Evolutionary conservation across 2,329 filamentous ascomycete genomes (phyloP).

Genomic region (Talaromyces piceae): DNA sequence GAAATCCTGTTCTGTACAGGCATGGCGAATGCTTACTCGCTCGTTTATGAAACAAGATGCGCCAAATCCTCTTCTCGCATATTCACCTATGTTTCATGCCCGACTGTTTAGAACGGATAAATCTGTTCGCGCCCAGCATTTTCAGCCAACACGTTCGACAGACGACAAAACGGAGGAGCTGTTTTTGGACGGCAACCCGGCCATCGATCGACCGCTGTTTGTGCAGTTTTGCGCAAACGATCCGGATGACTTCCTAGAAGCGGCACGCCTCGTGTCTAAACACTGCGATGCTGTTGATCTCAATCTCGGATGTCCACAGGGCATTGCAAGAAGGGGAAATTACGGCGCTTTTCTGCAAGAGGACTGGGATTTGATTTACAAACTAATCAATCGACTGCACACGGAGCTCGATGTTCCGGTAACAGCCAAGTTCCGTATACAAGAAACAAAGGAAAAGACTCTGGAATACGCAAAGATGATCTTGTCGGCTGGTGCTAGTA

Average conservation of each 20-base stretch:
- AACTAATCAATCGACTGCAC: slow-evolving; percentile 78
- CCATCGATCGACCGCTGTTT: slow-evolving; percentile 78
- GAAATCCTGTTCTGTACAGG: slow-evolving; percentile 45
- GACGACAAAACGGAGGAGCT: slow-evolving; percentile 24
- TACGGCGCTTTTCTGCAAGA: slow-evolving; percentile 96
- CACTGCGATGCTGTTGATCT: slow-evolving; percentile 94
- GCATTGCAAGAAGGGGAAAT: slow-evolving; percentile 81
- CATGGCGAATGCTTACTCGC: slow-evolving; percentile 92
- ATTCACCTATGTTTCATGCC: slow-evolving; percentile 94
- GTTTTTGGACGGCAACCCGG: slow-evolving; percentile 80
- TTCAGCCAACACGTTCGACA: slow-evolving; percentile 56
- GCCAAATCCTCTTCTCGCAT: slow-evolving; percentile 65
- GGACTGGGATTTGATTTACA: slow-evolving; percentile 73
- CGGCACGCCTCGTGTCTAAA: slow-evolving; percentile 69
- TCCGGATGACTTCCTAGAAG: slow-evolving; percentile 45
- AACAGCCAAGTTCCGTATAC: slow-evolving; percentile 87
- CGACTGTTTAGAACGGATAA: slow-evolving; percentile 72
- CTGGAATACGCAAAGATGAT: slow-evolving; percentile 85
- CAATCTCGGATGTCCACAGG: slow-evolving; percentile 93
- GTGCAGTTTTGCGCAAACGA: slow-evolving; percentile 78
- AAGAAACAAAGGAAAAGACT: slow-evolving; percentile 80
- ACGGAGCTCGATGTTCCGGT: slow-evolving; percentile 71
- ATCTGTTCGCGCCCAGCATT: slow-evolving; percentile 71
- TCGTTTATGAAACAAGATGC: slow-evolving; percentile 71
- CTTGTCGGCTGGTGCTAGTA: slow-evolving; percentile 78